These are phyloP conservation scores for Macrotyloma uniflorum DNA, from an alignment of 306 rosid genomes.

Conservation along the genomic window DNA sequence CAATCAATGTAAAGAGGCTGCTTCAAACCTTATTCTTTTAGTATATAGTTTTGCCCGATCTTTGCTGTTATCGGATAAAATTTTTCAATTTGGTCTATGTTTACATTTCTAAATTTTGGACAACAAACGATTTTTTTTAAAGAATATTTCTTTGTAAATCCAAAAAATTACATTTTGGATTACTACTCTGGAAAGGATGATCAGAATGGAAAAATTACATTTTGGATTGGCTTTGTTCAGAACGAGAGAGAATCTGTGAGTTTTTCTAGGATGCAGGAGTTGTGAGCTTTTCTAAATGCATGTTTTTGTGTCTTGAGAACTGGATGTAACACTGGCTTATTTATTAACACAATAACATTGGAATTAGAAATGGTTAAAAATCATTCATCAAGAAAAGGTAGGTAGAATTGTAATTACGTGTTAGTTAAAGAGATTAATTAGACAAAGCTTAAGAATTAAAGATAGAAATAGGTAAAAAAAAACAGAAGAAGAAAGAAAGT, in stretches of 20 bases:
- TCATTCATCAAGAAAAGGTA: no score
- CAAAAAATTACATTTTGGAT: no score
- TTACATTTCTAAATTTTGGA: background rate
- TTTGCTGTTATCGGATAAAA: background rate
- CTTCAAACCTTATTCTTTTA: background rate
- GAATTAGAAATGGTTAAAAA: no score
- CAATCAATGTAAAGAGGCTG: constrained; percentile 26
- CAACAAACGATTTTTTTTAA: background rate
- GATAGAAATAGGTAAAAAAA: background rate
- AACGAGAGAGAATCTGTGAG: no score
- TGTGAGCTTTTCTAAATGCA: background rate
- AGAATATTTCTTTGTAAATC: no score
- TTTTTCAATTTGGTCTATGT: background rate
- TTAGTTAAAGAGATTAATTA: background rate
- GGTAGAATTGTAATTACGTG: no score
- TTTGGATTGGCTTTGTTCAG: background rate
- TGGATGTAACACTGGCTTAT: background rate
- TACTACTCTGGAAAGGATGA: no score
- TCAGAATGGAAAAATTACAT: no score
- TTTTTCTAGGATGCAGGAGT: background rate
- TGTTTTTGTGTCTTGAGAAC: background rate
- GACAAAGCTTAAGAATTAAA: background rate
- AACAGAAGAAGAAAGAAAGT: no score
- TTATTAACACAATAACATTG: background rate
- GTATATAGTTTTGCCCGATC: background rate